phyloP scores from a whole-genome alignment of 2,329 filamentous ascomycete genomes.

The Bipolaris sorokiniana region DNA sequence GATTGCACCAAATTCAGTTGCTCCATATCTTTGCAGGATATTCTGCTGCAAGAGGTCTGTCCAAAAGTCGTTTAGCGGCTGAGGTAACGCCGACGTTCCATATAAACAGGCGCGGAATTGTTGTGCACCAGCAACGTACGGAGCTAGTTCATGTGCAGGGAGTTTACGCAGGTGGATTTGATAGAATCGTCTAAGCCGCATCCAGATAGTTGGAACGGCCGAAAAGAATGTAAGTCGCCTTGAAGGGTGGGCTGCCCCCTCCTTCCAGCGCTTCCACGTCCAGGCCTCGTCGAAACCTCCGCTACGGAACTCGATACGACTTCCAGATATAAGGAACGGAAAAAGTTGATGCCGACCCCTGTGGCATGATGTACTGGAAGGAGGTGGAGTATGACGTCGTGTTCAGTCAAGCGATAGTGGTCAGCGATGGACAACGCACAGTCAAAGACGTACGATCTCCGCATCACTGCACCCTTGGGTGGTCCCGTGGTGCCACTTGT shows the following conservation, averaged over 20 bases:
- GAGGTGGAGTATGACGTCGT: constrained; percentile 45
- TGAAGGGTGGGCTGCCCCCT: constrained; percentile 31
- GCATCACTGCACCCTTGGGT: constrained; percentile 56
- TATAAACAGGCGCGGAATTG: constrained; percentile 53
- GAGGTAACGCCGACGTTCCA: constrained; percentile 57
- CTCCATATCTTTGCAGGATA: constrained; percentile 55
- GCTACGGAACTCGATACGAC: constrained; percentile 45
- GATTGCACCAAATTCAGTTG: constrained; percentile 53
- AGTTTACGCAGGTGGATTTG: constrained; percentile 44
- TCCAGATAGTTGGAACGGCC: constrained; percentile 47
- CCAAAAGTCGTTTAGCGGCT: constrained; percentile 61
- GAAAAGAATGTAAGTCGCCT: constrained; percentile 45
- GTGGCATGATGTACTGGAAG: constrained; percentile 48
- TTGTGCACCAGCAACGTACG: constrained; percentile 54
- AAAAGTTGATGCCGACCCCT: constrained; percentile 47
- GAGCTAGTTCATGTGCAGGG: constrained; percentile 35
- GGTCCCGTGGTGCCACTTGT: constrained; percentile 56
- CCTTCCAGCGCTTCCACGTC: constrained; percentile 46
- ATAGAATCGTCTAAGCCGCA: constrained; percentile 46
- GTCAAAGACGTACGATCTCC: constrained; percentile 50
- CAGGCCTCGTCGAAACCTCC: constrained; percentile 45
- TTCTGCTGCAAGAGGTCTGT: constrained; percentile 50
- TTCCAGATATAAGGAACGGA: constrained; percentile 42
- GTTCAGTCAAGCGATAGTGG: constrained; percentile 39
- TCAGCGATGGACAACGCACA: constrained; percentile 43